phyloP scores from a whole-genome alignment of 1,284 basidiomycete genomes.

The Boletus hoseneyae region DNA sequence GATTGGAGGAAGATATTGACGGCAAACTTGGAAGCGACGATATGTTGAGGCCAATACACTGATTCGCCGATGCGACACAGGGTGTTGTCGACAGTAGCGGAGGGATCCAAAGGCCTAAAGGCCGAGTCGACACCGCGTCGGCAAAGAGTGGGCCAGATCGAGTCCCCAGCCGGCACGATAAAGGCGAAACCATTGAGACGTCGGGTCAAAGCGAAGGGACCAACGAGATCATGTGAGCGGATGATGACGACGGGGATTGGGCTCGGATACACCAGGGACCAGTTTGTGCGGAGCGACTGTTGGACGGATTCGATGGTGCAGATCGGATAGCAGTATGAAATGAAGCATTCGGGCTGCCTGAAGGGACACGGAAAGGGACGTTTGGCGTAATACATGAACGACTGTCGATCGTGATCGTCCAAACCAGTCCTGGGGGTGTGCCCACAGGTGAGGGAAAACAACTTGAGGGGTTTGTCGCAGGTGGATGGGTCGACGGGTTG shows the following conservation, averaged over 20 bases:
- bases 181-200: conserved; percentile 5
- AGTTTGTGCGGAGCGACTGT: conserved; percentile 5
- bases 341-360: not conserved
- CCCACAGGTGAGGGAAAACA: conserved; percentile 13
- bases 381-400: conserved; percentile 13
- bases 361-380: not conserved
- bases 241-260: conserved; percentile 23
- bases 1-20: conserved; percentile 28
- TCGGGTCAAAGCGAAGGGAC: not conserved
- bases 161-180: conserved; percentile 11
- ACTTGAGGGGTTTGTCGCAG: not conserved
- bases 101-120: conserved; percentile 7
- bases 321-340: conserved; percentile 9
- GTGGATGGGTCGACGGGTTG: not conserved
- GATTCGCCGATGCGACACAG: conserved; percentile 1
- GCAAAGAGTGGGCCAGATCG: conserved; percentile 17
- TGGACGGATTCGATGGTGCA: conserved; percentile 10
- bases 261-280: conserved; percentile 12
- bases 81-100: not conserved
- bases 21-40: conserved; percentile 23
- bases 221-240: conserved; percentile 18
- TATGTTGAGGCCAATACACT: conserved; percentile 17
- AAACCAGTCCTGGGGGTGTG: conserved; percentile 12
- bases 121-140: conserved; percentile 14
- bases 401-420: conserved; percentile 2